Conservation (phyloP, 1,284 basidiomycete species). For the Ustanciosporium gigantosporum region DNA sequence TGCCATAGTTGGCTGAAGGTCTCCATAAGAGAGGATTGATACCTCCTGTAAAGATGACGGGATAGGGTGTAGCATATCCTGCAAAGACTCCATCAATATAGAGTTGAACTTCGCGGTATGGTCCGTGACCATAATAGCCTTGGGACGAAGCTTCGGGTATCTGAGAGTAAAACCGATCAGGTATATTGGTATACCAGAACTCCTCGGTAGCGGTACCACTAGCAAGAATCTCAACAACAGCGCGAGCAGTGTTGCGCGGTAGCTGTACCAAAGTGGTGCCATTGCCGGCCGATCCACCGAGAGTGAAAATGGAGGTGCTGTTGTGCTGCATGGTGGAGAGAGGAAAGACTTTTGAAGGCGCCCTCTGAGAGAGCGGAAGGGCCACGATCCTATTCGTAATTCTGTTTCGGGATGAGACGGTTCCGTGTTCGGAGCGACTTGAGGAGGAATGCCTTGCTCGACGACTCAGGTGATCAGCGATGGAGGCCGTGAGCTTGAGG, state of each 20-base stretch:
- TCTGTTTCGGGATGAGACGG: no score
- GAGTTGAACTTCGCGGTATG: slow-evolving; percentile 78
- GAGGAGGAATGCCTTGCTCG: no score
- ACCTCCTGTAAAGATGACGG: slow-evolving; percentile 79
- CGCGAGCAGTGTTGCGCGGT: slow-evolving; percentile 26
- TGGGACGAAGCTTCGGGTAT: slow-evolving; percentile 67
- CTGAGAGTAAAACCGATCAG: slow-evolving; percentile 68
- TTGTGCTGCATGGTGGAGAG: slow-evolving; percentile 25
- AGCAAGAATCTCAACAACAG: slow-evolving; percentile 45
- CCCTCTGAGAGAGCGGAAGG: slow-evolving; percentile 7
- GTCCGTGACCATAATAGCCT: slow-evolving; percentile 60
- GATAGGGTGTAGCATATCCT: slow-evolving; percentile 75
- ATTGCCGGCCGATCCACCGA: slow-evolving; percentile 18
- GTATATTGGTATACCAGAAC: slow-evolving; percentile 71
- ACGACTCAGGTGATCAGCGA: slow-evolving; percentile 1
- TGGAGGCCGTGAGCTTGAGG: slow-evolving; percentile 18
- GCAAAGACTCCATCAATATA: slow-evolving; percentile 75
- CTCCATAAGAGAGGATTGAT: slow-evolving; percentile 75
- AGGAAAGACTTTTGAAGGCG: slow-evolving; percentile 22
- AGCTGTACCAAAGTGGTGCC: slow-evolving; percentile 15
- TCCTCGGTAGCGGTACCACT: slow-evolving; percentile 31
- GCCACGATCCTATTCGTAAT: not conserved
- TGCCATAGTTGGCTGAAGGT: slow-evolving; percentile 77
- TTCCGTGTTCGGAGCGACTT: no score
- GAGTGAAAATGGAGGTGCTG: slow-evolving; percentile 19